A percentile compares a stretch with the other conserved stretches of the same genome.
phyloP scores from a whole-genome alignment of 2,329 filamentous ascomycete genomes.

The Monilinia vaccinii-corymbosi region DNA sequence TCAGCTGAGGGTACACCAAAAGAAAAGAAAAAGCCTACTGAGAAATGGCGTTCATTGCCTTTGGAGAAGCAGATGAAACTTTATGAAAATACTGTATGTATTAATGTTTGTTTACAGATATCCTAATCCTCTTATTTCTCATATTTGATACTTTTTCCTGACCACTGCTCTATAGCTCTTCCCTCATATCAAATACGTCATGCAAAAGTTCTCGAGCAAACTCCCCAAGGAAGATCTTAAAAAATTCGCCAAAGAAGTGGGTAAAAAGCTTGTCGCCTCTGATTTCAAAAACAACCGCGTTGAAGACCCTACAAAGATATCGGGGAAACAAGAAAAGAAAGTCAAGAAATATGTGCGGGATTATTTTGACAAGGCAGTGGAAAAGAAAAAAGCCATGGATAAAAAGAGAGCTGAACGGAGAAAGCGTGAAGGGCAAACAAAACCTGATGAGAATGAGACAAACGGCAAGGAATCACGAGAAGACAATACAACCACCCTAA shows the following conservation, averaged over 20 bases:
- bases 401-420: slow-evolving; percentile 49
- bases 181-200: slow-evolving; percentile 74
- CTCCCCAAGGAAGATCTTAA: slow-evolving; percentile 71
- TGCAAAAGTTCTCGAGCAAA: slow-evolving; percentile 80
- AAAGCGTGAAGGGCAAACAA: slow-evolving; percentile 1
- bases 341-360: slow-evolving; percentile 77
- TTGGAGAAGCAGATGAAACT: slow-evolving; percentile 89
- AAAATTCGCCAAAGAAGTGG: slow-evolving; percentile 55
- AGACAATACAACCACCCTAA: not conserved
- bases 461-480: not conserved
- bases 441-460: slow-evolving; percentile 17
- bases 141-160: slow-evolving; percentile 13
- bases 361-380: slow-evolving; percentile 78
- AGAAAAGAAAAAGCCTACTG: slow-evolving; percentile 49
- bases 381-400: slow-evolving; percentile 62
- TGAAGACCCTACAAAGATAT: slow-evolving; percentile 67
- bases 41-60: slow-evolving; percentile 61
- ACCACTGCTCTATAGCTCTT: slow-evolving; percentile 44
- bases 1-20: slow-evolving; percentile 40
- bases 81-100: slow-evolving; percentile 82
- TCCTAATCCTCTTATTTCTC: not conserved
- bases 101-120: not conserved
- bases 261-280: slow-evolving; percentile 82
- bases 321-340: slow-evolving; percentile 68
- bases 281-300: slow-evolving; percentile 91